Evolutionary conservation across 1,284 basidiomycete species (phyloP).

Genomic region (Athelia sp.): DNA sequence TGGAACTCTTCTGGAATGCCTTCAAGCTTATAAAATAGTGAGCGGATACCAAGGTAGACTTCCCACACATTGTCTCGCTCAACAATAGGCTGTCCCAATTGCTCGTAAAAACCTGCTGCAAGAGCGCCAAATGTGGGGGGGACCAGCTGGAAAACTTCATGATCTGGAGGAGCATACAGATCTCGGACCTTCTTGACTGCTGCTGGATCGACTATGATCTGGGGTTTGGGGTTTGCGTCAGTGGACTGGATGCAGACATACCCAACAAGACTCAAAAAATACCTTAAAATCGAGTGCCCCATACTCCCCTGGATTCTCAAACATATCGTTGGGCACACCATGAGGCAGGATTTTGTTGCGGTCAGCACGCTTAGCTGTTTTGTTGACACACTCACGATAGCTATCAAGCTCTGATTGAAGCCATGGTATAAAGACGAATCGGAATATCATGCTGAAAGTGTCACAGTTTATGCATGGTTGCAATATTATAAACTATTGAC

Average conservation of each 20-base stretch:
- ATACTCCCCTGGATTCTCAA: conserved; percentile 11
- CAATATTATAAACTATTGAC: too few relatives aligned
- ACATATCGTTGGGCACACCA: conserved; percentile 13
- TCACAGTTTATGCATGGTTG: not conserved
- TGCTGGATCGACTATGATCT: conserved; percentile 4
- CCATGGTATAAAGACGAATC: conserved; percentile 21
- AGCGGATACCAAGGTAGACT: conserved; percentile 7
- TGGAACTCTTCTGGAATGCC: not conserved
- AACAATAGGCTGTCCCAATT: conserved; percentile 5
- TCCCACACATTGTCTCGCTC: conserved; percentile 11
- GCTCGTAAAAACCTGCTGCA: conserved; percentile 5
- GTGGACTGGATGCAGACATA: conserved; percentile 7
- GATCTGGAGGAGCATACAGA: conserved; percentile 11
- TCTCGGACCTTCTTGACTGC: conserved; percentile 3
- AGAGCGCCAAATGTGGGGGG: conserved; percentile 5
- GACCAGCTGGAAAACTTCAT: conserved; percentile 13
- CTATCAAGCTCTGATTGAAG: conserved; percentile 17
- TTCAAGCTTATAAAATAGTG: conserved; percentile 1
- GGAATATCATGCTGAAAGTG: conserved; percentile 15
- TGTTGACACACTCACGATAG: conserved; percentile 14
- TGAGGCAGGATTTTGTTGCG: conserved; percentile 15
- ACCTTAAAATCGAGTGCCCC: conserved; percentile 13
- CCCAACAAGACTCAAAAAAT: conserved; percentile 3
- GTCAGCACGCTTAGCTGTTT: conserved; percentile 6
- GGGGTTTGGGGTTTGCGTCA: conserved; percentile 3